Base-by-base conservation (phyloP, 192 early-diverging fungal species). In the Entomortierella lignicola region DNA sequence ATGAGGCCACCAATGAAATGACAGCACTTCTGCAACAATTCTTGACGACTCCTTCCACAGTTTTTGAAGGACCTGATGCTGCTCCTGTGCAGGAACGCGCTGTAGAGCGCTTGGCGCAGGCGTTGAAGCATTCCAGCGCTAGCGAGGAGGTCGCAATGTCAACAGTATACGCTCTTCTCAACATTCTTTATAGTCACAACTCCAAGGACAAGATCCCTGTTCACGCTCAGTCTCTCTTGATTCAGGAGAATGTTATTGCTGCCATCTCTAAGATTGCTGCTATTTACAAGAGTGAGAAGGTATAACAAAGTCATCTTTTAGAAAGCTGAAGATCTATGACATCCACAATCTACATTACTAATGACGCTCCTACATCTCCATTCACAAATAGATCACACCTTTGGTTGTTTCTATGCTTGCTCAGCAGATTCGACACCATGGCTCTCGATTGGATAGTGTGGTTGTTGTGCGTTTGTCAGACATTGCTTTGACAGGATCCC, bases 321-420 rank as follows among this genome's bases (percentile, higher is more conserved):
- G n/a, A n/a, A n/a, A n/a, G n/a, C n/a, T n/a, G n/a, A n/a, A n/a
- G n/a, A n/a, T n/a, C n/a, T n/a, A n/a, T n/a, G n/a, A n/a, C n/a
- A n/a, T n/a, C n/a, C n/a, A n/a, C n/a, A n/a, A n/a, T n/a, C n/a
- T n/a, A n/a, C n/a, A n/a, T 37, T 37, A 37, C 34, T 37, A 37
- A 37, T 10, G 10, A 10, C 34, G 34, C 34, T 10, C 34, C 34
- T n/a, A n/a, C n/a, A 10, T 37, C 20, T 21, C 27, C 18, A 30
- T 4, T 37, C 10, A 37, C 34, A 7, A 30, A 31, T 79, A 89
- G 88, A 86, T 89, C 55, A 88, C 90, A 8, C 79, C 86, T 8
- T 69, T 84, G 53, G 87, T 87, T 27, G 85, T 90, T 17, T 89
- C 89, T n/a, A 89, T 90, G 84, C 80, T 94, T 61, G 60, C 88